These are phyloP conservation scores for Jatropha podagrica DNA, from an alignment of 441 rosid genomes.

Conservation along the genomic window DNA sequence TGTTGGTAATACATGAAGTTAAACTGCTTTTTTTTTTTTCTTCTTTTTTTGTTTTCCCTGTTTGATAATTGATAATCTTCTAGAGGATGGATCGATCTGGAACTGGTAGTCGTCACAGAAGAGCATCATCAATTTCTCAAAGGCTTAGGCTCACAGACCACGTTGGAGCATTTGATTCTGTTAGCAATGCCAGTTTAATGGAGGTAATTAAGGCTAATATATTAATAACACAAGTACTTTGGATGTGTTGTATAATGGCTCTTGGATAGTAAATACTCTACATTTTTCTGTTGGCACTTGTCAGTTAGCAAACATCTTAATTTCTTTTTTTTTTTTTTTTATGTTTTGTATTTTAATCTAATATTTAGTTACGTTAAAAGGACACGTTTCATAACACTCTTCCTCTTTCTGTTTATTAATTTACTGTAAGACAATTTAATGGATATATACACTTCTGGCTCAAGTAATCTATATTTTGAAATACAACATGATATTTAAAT, in stretches of 20 bases:
- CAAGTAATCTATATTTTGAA: neutral
- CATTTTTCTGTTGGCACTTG: neutral
- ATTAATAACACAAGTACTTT: neutral
- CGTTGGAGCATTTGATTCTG: constrained; percentile 57
- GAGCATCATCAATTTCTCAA: constrained; percentile 60
- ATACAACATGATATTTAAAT: neutral
- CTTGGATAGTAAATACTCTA: neutral
- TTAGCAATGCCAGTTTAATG: constrained; percentile 85
- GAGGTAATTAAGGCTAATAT: constrained; percentile 51
- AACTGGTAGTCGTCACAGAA: constrained; percentile 71
- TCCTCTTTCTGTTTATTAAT: neutral
- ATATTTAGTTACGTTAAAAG: neutral
- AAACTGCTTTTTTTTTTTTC: neutral
- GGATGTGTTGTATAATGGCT: neutral
- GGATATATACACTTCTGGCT: neutral
- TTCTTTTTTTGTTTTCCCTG: neutral
- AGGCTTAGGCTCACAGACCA: constrained; percentile 65
- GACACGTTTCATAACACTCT: neutral
- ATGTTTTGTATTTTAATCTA: neutral
- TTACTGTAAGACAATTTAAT: neutral
- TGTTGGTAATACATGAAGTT: constrained; percentile 5
- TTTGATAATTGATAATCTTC: constrained; percentile 20
- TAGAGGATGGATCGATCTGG: constrained; percentile 90
- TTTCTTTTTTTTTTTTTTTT: neutral
- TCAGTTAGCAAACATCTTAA: neutral